Evolutionary conservation across 2,329 filamentous ascomycete genomes (phyloP).

Genomic region (Colletotrichum orchidophilum): DNA sequence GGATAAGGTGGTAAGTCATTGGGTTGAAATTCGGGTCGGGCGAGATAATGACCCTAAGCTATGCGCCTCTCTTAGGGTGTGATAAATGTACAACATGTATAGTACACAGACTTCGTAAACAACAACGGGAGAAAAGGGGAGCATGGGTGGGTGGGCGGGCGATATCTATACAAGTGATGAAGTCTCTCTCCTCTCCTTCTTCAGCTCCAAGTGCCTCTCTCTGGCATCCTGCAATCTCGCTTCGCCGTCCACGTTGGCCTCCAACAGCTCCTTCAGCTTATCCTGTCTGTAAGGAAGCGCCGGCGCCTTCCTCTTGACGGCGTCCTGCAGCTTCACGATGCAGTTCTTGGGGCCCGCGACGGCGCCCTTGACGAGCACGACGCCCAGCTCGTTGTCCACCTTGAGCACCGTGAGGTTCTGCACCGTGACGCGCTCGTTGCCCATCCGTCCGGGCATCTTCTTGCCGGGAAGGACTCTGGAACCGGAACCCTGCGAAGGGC

Average conservation of each 20-base stretch:
- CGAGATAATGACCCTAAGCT: slow-evolving; percentile 18
- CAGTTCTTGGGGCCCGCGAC: slow-evolving; percentile 90
- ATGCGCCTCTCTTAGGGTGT: slow-evolving; percentile 16
- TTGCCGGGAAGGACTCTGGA: slow-evolving; percentile 94
- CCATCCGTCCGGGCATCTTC: slow-evolving; percentile 98
- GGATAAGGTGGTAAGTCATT: slow-evolving; percentile 1
- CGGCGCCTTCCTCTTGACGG: slow-evolving; percentile 81
- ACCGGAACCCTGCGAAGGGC: slow-evolving; percentile 90
- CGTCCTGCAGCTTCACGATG: slow-evolving; percentile 86
- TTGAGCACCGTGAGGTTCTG: slow-evolving; percentile 92
- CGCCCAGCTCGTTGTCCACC: slow-evolving; percentile 86
- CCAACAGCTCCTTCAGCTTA: slow-evolving; percentile 52
- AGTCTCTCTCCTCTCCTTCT: slow-evolving; percentile 49
- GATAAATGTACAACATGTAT: slow-evolving; percentile 46
- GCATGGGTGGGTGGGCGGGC: not conserved
- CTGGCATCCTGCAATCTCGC: slow-evolving; percentile 58
- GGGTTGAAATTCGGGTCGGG: slow-evolving; percentile 17
- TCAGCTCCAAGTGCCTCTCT: slow-evolving; percentile 61
- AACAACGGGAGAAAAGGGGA: slow-evolving; percentile 34
- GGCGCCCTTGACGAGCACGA: slow-evolving; percentile 87
- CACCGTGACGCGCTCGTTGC: slow-evolving; percentile 84
- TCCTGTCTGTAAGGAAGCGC: slow-evolving; percentile 58
- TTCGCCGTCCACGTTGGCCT: slow-evolving; percentile 58
- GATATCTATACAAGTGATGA: slow-evolving; percentile 26
- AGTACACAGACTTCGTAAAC: slow-evolving; percentile 42